phyloP scores from a whole-genome alignment of 305 asterid genomes.

The Plantago coronopus region DNA sequence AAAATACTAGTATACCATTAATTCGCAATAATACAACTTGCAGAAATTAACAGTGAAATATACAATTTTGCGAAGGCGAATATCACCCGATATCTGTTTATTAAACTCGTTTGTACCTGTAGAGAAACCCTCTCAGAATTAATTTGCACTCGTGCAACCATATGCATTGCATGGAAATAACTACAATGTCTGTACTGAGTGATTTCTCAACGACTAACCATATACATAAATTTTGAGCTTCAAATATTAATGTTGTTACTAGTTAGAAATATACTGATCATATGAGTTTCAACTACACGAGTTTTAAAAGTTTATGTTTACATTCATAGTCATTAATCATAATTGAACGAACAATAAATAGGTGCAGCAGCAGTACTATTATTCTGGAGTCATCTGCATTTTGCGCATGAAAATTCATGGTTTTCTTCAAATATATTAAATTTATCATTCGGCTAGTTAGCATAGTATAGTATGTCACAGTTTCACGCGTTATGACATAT shows the following conservation, averaged over 20 bases:
- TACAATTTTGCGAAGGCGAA: too few relatives aligned
- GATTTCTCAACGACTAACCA: conserved; percentile 27
- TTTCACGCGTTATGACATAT: conserved; percentile 4
- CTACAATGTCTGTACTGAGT: conserved; percentile 4
- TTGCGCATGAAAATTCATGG: conserved; percentile 17
- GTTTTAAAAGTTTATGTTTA: too few relatives aligned
- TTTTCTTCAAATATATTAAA: background rate
- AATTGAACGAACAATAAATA: conserved; percentile 15
- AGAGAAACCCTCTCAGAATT: conserved; percentile 13
- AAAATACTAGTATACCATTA: too few relatives aligned
- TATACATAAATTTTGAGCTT: conserved; percentile 10
- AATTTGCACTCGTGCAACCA: conserved; percentile 23
- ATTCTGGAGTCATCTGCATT: conserved; percentile 10
- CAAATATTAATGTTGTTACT: background rate
- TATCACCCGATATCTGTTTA: too few relatives aligned
- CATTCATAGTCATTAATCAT: background rate
- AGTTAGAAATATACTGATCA: background rate
- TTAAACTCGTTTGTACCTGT: too few relatives aligned
- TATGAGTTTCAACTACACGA: background rate
- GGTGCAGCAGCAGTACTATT: background rate
- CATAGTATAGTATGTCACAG: conserved; percentile 17
- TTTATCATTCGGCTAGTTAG: conserved; percentile 1
- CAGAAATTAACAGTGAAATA: too few relatives aligned
- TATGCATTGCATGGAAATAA: background rate
- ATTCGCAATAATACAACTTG: too few relatives aligned